phyloP scores from a whole-genome alignment of 1,139 yeast genomes.

The Geotrichum macrosporum region DNA sequence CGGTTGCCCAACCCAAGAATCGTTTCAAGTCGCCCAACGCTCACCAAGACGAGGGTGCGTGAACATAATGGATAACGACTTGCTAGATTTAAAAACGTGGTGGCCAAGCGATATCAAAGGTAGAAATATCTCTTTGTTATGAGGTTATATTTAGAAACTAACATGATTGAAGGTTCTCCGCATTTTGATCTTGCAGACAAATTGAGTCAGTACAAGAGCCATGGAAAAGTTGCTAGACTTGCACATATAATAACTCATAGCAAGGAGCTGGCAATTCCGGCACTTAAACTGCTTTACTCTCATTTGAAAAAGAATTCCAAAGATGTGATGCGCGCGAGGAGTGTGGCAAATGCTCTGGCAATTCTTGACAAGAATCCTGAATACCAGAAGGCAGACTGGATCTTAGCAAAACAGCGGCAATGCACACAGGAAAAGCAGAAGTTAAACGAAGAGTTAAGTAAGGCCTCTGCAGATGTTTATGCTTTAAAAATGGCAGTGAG shows the following conservation, averaged over 20 bases:
- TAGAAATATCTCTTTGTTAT: background rate
- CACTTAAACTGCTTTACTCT: conserved; percentile 2
- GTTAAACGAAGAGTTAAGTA: background rate
- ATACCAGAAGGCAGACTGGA: conserved; percentile 7
- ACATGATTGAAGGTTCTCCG: conserved; percentile 6
- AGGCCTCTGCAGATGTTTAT: conserved; percentile 10
- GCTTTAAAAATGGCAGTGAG: conserved; percentile 15
- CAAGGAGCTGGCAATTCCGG: conserved; percentile 1
- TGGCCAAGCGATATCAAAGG: conserved; percentile 7
- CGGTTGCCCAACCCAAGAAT: too few species aligned
- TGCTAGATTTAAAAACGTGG: background rate
- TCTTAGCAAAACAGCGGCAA: conserved; percentile 1
- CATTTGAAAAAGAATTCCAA: conserved; percentile 4
- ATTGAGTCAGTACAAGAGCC: conserved; percentile 9
- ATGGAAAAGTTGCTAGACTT: conserved; percentile 17
- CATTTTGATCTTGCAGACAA: conserved; percentile 13
- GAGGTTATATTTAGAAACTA: background rate
- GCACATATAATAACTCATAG: conserved; percentile 13
- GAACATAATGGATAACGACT: background rate
- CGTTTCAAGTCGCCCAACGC: too few species aligned
- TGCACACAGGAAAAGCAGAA: background rate
- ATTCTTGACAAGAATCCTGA: background rate
- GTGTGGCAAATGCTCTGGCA: background rate
- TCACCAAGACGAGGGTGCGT: too few species aligned
- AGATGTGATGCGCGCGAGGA: conserved; percentile 5